Conservation (phyloP, 2,329 filamentous ascomycete genomes). For the Cladophialophora psammophila region DNA sequence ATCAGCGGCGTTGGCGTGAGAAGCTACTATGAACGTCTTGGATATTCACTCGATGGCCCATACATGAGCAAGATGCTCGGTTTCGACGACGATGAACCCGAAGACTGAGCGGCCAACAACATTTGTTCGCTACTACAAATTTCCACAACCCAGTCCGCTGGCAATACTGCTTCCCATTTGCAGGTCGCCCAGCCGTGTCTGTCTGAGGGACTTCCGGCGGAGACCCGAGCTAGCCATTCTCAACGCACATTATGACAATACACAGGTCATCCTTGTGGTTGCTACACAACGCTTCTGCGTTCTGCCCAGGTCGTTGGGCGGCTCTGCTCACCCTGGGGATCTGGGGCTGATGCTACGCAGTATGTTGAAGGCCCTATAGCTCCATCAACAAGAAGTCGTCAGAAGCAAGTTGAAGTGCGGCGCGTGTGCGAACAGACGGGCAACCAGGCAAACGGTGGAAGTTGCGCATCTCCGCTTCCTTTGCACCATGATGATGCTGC, state of each 20-base stretch:
- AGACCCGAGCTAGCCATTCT: neutral
- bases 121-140: neutral
- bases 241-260: neutral
- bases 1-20: conserved; percentile 97
- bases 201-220: neutral
- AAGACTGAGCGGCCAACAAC: conserved; percentile 29
- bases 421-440: neutral
- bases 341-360: neutral
- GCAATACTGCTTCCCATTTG: neutral
- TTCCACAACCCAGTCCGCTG: neutral
- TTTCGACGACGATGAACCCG: conserved; percentile 49
- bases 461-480: neutral
- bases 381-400: neutral
- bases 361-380: neutral
- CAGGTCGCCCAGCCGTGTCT: neutral
- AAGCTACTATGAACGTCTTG: conserved; percentile 92
- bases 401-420: neutral
- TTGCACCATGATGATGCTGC: neutral
- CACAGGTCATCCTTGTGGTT: neutral
- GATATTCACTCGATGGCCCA: conserved; percentile 91
- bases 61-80: conserved; percentile 69
- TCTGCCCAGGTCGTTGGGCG: neutral
- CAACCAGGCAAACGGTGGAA: neutral
- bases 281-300: neutral
- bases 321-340: neutral